phyloP scores from a whole-genome alignment of 306 rosid species.

The Prinsepia uniflora region DNA sequence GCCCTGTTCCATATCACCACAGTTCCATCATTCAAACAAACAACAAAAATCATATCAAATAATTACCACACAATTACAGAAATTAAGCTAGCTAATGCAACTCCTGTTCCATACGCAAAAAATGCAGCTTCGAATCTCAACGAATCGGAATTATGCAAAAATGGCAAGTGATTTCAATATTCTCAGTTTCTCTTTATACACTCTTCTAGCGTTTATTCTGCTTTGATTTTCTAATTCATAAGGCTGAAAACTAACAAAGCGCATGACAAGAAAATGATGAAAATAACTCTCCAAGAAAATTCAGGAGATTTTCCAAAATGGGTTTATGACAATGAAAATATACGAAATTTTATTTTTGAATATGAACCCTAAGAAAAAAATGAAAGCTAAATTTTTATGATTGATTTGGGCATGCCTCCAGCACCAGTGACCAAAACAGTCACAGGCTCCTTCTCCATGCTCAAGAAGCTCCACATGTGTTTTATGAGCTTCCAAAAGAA shows the following conservation, averaged over 20 bases:
- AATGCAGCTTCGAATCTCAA: neutral
- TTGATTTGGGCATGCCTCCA: constrained; percentile 54
- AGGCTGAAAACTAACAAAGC: no score
- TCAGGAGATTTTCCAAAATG: neutral
- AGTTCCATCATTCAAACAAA: neutral
- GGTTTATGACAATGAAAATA: neutral
- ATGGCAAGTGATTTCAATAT: no score
- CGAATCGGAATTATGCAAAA: neutral
- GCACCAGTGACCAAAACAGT: constrained; percentile 77
- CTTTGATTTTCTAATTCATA: no score
- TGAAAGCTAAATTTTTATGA: neutral
- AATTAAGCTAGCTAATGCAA: neutral
- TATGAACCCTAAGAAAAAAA: neutral
- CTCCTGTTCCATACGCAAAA: neutral
- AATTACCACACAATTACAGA: neutral
- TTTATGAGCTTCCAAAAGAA: constrained; percentile 66
- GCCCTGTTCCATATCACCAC: constrained; percentile 38
- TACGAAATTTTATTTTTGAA: neutral
- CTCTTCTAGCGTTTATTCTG: no score
- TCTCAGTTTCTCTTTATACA: no score
- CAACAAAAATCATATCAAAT: neutral
- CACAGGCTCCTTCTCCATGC: constrained; percentile 59
- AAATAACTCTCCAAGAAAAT: neutral
- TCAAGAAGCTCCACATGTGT: constrained; percentile 61
- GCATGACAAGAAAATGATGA: no score